These are phyloP conservation scores for Xylaria scruposa DNA, from an alignment of 495 filamentous ascomycete genomes.

Conservation along the genomic window DNA sequence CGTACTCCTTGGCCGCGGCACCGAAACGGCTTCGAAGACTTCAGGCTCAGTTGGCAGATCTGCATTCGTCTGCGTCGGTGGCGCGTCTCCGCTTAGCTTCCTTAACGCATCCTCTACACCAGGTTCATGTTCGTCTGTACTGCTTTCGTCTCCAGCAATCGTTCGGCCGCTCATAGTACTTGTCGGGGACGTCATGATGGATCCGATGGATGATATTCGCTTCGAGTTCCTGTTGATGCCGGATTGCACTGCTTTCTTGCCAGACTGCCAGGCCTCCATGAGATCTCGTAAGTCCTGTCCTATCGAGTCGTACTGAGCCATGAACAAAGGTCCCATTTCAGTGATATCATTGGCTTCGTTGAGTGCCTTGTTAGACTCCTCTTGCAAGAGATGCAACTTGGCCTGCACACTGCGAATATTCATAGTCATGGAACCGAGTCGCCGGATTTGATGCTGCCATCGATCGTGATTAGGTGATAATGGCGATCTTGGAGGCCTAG, in stretches of 20 bases:
- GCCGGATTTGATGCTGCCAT: slow-evolving; percentile 81
- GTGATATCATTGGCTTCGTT: slow-evolving; percentile 75
- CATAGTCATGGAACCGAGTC: slow-evolving; percentile 84
- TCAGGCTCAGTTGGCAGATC: slow-evolving; percentile 67
- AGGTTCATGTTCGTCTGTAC: slow-evolving; percentile 40
- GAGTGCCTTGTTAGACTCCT: slow-evolving; percentile 81
- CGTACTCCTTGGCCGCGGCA: slow-evolving; percentile 74
- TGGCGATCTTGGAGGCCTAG: slow-evolving; percentile 67
- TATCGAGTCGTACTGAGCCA: slow-evolving; percentile 93
- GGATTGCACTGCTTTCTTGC: slow-evolving; percentile 73
- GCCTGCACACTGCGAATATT: slow-evolving; percentile 92
- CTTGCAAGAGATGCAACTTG: slow-evolving; percentile 89
- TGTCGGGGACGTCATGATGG: slow-evolving; percentile 74
- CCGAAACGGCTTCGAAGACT: slow-evolving; percentile 87
- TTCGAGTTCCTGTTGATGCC: slow-evolving; percentile 77
- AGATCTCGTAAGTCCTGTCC: slow-evolving; percentile 83
- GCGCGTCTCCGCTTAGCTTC: slow-evolving; percentile 72
- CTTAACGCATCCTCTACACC: slow-evolving; percentile 68
- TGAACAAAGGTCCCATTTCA: slow-evolving; percentile 75
- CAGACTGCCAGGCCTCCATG: slow-evolving; percentile 90
- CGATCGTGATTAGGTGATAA: slow-evolving; percentile 78
- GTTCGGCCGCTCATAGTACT: slow-evolving; percentile 84
- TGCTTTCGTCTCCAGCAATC: slow-evolving; percentile 76
- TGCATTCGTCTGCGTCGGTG: slow-evolving; percentile 40
- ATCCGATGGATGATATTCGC: slow-evolving; percentile 70